These are phyloP conservation scores for Scenedesmus sp. DNA, from an alignment of 163 green algal genomes.

Conservation along the genomic window DNA sequence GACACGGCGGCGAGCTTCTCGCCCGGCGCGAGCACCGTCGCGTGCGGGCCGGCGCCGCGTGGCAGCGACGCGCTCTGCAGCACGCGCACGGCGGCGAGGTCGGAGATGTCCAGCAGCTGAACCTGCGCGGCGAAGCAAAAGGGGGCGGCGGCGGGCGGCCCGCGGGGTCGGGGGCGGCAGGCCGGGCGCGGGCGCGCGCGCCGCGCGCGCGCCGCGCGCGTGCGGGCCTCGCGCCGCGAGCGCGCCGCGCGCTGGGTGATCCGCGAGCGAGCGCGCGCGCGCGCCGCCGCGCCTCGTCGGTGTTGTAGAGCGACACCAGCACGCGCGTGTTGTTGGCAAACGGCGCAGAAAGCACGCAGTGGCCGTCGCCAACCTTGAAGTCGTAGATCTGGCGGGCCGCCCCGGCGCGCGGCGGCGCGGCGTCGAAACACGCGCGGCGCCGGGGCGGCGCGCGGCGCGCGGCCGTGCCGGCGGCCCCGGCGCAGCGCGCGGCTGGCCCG, in stretches of 20 bases:
- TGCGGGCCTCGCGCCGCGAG: no score
- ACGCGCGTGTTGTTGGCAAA: constrained; percentile 14
- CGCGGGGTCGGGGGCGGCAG: no score
- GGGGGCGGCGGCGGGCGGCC: no score
- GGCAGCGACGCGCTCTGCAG: constrained; percentile 14
- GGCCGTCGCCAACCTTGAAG: constrained; percentile 18
- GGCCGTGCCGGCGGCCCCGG: no score
- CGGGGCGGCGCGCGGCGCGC: no score
- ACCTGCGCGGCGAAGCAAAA: constrained; percentile 13
- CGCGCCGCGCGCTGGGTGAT: no score
- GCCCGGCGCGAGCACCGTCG: constrained; percentile 2
- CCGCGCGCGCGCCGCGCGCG: no score
- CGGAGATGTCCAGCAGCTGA: constrained; percentile 25
- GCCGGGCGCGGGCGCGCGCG: no score
- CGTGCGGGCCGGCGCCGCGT: constrained; percentile 17
- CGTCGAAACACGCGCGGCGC: no score
- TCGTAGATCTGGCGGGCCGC: constrained; percentile 19
- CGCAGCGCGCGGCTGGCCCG: no score
- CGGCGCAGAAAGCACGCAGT: constrained; percentile 28
- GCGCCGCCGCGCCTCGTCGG: constrained; percentile 15
- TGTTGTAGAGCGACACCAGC: constrained; percentile 7
- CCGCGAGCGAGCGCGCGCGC: no score
- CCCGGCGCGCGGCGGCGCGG: no score
- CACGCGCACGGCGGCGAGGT: neutral
- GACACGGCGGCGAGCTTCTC: constrained; percentile 23